Conservation (phyloP, 129 eudicot genomes). For the Tanacetum coccineum region DNA sequence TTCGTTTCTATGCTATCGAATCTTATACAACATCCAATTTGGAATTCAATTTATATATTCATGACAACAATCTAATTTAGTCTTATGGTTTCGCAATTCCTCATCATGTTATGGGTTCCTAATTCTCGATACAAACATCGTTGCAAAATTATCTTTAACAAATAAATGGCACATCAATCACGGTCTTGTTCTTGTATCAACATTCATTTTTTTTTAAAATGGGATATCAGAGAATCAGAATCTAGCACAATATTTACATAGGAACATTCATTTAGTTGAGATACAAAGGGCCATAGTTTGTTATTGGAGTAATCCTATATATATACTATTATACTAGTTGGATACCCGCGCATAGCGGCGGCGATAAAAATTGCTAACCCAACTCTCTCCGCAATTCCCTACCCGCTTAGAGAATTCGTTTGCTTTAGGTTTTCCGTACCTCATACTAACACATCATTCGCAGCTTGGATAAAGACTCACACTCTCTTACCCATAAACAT, state of each 20-base stretch:
- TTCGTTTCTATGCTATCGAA: not conserved
- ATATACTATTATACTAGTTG: no score
- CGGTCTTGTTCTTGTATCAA: conserved; percentile 10
- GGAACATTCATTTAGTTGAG: not conserved
- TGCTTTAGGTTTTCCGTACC: no score
- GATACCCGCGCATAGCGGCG: no score
- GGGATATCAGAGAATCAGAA: not conserved
- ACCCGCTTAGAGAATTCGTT: no score
- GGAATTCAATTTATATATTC: not conserved
- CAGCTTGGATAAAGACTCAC: no score
- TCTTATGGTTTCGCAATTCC: not conserved
- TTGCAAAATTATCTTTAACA: not conserved
- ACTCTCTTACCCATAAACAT: no score
- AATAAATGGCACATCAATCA: not conserved
- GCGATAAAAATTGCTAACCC: no score
- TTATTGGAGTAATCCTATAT: no score
- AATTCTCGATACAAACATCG: not conserved
- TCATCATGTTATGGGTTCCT: not conserved
- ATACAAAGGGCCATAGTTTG: no score
- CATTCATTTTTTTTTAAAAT: not conserved
- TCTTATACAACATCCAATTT: no score
- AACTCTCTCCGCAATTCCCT: no score
- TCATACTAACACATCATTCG: no score
- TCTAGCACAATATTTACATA: not conserved
- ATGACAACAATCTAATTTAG: not conserved